phyloP scores from a whole-genome alignment of 768 basidiomycete species.

The Suillus placidus region DNA sequence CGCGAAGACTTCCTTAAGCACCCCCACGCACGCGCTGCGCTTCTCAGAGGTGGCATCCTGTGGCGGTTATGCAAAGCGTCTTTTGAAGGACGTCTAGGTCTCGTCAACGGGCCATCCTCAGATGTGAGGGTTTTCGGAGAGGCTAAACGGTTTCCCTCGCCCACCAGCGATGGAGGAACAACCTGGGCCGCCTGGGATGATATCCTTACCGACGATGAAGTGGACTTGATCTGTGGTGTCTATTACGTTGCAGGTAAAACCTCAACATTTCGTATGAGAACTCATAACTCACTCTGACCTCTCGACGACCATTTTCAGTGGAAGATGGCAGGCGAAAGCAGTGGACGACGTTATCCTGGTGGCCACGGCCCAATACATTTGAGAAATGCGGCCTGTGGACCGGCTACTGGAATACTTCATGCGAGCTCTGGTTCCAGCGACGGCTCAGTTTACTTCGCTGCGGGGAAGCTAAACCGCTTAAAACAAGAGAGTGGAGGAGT shows the following conservation, averaged over 20 bases:
- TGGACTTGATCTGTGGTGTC: neutral
- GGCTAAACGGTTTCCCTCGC: neutral
- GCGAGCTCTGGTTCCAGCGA: neutral
- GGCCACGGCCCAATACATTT: neutral
- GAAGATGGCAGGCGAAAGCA: neutral
- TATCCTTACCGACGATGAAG: neutral
- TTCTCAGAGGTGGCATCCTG: neutral
- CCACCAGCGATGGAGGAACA: neutral
- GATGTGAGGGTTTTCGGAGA: neutral
- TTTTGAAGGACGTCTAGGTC: neutral
- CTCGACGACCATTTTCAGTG: neutral
- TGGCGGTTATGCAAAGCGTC: neutral
- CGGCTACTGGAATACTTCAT: neutral
- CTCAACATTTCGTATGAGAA: neutral
- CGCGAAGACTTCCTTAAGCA: neutral
- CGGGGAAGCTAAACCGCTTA: neutral
- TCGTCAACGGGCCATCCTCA: neutral
- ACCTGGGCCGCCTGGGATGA: neutral
- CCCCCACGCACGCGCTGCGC: neutral
- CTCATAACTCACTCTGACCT: neutral
- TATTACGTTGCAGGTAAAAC: neutral
- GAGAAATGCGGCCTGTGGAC: neutral
- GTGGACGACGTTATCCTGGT: neutral
- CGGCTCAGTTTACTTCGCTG: neutral
- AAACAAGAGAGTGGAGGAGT: neutral